These are phyloP conservation scores for Filosporella fistucella DNA, from an alignment of 495 filamentous ascomycete genomes.

Conservation along the genomic window DNA sequence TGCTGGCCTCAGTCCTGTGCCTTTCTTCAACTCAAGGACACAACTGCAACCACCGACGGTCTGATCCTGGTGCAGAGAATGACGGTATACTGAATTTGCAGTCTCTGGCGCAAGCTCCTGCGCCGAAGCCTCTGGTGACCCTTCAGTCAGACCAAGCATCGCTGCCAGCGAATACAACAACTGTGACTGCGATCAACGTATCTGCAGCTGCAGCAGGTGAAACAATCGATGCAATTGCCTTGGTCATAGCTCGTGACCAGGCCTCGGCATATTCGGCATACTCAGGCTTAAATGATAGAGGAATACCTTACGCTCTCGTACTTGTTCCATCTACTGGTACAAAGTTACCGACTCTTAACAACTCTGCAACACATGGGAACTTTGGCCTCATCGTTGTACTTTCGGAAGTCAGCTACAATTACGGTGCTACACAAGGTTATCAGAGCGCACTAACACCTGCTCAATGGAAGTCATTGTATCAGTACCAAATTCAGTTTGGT, in stretches of 20 bases:
- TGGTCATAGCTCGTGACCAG: slow-evolving; percentile 51
- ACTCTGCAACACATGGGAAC: slow-evolving; percentile 41
- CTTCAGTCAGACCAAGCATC: too few species aligned
- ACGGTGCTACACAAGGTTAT: slow-evolving; percentile 33
- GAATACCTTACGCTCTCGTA: slow-evolving; percentile 53
- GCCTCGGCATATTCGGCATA: slow-evolving; percentile 39
- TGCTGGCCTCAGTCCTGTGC: slow-evolving; percentile 6
- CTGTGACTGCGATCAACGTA: too few species aligned
- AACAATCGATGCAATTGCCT: slow-evolving; percentile 38
- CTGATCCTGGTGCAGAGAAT: neutral
- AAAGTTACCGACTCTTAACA: slow-evolving; percentile 45
- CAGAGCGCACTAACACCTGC: slow-evolving; percentile 49
- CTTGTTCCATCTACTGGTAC: slow-evolving; percentile 47
- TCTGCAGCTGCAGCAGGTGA: too few species aligned
- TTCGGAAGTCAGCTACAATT: slow-evolving; percentile 52
- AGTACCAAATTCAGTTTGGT: slow-evolving; percentile 52
- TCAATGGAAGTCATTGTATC: slow-evolving; percentile 53
- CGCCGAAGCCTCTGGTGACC: neutral
- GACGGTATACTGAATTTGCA: slow-evolving; percentile 2
- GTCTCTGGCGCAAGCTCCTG: too few species aligned
- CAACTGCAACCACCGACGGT: neutral
- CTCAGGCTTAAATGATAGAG: slow-evolving; percentile 54
- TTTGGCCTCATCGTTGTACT: slow-evolving; percentile 54
- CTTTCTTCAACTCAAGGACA: neutral
- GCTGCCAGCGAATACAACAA: too few species aligned